phyloP scores from a whole-genome alignment of 305 asterid species.

The Rubia balearica region DNA sequence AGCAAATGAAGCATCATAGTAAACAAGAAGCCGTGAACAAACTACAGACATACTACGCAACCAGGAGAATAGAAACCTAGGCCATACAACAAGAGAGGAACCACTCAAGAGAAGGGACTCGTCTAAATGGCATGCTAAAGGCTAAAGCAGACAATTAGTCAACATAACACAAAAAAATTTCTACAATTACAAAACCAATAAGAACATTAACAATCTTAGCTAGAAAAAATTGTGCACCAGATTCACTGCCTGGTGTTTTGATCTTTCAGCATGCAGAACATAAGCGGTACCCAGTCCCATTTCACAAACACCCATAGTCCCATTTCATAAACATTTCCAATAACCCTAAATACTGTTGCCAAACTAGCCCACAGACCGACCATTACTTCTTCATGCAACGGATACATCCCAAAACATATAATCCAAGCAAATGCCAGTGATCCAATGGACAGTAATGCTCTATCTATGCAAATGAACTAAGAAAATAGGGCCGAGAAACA shows the following conservation, averaged over 20 bases:
- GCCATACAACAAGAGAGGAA: conserved; percentile 1
- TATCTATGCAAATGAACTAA: not conserved
- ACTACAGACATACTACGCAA: not conserved
- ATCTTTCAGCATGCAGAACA: not conserved
- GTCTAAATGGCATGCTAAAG: not conserved
- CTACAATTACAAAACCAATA: not conserved
- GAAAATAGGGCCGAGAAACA: not conserved
- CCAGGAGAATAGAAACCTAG: not conserved
- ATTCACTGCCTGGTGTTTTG: not conserved
- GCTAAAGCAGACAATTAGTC: not conserved
- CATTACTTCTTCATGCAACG: not conserved
- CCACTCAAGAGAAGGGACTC: not conserved
- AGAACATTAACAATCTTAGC: not conserved
- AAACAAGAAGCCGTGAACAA: not conserved
- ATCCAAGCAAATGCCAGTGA: not conserved
- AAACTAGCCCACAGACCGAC: not conserved
- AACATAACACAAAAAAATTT: not conserved
- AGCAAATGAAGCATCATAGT: not conserved
- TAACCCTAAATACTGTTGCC: not conserved
- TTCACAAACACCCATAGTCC: not conserved
- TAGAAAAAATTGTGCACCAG: not conserved
- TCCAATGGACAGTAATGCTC: not conserved
- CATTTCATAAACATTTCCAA: not conserved
- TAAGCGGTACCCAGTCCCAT: not conserved
- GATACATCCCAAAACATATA: not conserved